These are phyloP conservation scores for Fagopyrum esculentum DNA, from an alignment of 148 eudicot genomes.

Conservation along the genomic window DNA sequence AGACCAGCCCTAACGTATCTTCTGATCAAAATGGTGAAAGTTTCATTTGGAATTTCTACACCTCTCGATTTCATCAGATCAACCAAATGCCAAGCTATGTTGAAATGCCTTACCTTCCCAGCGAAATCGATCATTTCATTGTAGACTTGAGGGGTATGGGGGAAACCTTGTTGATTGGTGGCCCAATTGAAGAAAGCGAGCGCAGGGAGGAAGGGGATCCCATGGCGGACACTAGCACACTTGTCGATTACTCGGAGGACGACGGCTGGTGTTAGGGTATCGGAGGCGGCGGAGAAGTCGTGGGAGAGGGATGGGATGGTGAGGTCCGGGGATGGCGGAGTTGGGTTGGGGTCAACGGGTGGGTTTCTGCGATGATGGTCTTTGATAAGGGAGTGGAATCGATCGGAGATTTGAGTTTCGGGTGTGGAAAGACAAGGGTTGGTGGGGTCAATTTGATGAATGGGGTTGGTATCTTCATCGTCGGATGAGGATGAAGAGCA, in stretches of 20 bases:
- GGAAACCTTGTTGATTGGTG: neutral
- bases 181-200: constrained; percentile 89
- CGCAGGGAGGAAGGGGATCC: constrained; percentile 61
- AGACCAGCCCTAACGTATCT: constrained; percentile 74
- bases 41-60: constrained; percentile 30
- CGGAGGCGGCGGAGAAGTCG: constrained; percentile 27
- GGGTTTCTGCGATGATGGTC: constrained; percentile 68
- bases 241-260: constrained; percentile 41
- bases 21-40: constrained; percentile 46
- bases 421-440: constrained; percentile 22
- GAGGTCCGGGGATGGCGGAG: constrained; percentile 27
- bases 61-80: constrained; percentile 46
- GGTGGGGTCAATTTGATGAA: constrained; percentile 9
- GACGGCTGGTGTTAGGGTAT: constrained; percentile 39
- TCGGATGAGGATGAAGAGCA: constrained; percentile 24
- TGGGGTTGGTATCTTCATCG: constrained; percentile 14
- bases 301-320: constrained; percentile 39
- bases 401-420: constrained; percentile 37
- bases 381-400: constrained; percentile 49
- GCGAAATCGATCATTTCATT: constrained; percentile 65
- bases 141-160: constrained; percentile 23
- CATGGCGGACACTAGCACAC: constrained; percentile 56
- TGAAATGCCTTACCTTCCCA: constrained; percentile 66
- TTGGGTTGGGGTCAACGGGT: constrained; percentile 19
- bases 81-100: constrained; percentile 67